Evolutionary conservation across 306 rosid genomes (phyloP).

Genomic region (Oemleria cerasiformis): DNA sequence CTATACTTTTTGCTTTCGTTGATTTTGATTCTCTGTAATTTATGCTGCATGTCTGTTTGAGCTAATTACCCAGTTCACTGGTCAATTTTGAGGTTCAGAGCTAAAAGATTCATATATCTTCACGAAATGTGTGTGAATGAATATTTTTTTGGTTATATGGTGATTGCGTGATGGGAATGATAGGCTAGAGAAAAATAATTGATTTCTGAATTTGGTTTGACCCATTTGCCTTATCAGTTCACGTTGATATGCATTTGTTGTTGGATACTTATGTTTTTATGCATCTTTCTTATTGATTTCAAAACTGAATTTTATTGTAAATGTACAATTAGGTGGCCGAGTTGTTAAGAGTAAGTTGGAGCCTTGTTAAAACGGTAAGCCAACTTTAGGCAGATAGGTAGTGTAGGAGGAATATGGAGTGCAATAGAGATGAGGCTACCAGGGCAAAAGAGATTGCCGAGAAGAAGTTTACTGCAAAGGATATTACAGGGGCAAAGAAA

Average conservation of each 20-base stretch:
- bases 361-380: conserved; percentile 11
- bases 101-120: neutral
- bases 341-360: conserved; percentile 24
- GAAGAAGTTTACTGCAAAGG: conserved; percentile 69
- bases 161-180: neutral
- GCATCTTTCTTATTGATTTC: neutral
- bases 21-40: neutral
- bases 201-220: neutral
- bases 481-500: conserved; percentile 64
- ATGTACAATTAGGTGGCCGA: conserved; percentile 6
- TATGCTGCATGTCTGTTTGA: neutral
- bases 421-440: conserved; percentile 88
- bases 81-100: conserved; percentile 1
- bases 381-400: conserved; percentile 15
- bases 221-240: neutral
- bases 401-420: conserved; percentile 57
- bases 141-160: neutral
- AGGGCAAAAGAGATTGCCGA: conserved; percentile 84
- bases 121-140: neutral
- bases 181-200: neutral
- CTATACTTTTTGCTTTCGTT: neutral
- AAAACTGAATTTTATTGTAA: neutral
- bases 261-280: neutral
- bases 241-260: neutral
- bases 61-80: conserved; percentile 1